Evolutionary conservation across 2,329 filamentous ascomycete species (phyloP).

Genomic region (Chalara sp.): DNA sequence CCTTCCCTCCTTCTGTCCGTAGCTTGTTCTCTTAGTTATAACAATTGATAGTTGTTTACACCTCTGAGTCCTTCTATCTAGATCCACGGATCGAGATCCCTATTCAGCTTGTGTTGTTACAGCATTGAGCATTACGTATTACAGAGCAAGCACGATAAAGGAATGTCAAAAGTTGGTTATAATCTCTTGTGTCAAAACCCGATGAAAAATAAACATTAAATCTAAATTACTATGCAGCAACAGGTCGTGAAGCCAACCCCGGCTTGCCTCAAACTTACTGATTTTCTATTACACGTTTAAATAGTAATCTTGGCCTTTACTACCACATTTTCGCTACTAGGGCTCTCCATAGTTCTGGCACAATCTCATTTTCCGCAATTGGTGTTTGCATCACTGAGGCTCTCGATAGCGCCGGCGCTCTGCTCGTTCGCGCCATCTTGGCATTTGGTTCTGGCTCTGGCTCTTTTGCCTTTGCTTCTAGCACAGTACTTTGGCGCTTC

Average conservation of each 20-base stretch:
- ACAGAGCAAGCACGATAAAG: neutral
- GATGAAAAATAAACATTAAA: slow-evolving; percentile 3
- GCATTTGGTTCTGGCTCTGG: neutral
- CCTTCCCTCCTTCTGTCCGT: no score
- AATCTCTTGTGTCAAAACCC: slow-evolving; percentile 4
- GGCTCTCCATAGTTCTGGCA: slow-evolving; percentile 8
- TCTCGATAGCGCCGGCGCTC: neutral
- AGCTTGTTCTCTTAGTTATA: no score
- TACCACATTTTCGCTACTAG: slow-evolving; percentile 10
- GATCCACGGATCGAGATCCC: no score
- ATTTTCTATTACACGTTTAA: neutral
- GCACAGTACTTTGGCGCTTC: neutral
- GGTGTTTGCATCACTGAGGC: neutral
- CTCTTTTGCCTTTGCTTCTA: neutral
- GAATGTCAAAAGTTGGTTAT: slow-evolving; percentile 1
- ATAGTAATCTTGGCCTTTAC: neutral
- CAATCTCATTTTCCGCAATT: slow-evolving; percentile 4
- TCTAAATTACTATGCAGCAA: slow-evolving; percentile 1
- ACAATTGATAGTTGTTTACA: no score
- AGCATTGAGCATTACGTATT: neutral
- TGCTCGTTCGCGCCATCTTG: neutral
- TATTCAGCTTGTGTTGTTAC: no score
- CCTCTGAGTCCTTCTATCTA: no score
- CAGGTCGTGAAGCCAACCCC: neutral
- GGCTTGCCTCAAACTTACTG: neutral